Base-by-base conservation (phyloP, 2,329 filamentous ascomycete species). In the Ophiostoma sp. region DNA sequence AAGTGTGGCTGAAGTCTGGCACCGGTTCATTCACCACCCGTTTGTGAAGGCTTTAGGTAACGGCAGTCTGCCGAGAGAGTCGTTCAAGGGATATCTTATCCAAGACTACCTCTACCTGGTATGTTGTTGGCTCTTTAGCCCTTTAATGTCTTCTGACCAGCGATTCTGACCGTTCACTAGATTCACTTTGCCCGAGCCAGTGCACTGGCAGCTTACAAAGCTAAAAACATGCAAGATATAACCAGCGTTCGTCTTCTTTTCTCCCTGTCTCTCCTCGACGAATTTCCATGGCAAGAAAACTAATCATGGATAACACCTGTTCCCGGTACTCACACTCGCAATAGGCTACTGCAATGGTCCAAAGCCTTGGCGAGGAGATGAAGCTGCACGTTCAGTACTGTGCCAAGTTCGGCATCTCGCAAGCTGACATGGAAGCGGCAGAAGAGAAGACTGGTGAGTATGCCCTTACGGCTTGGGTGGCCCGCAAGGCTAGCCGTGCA, bases 101-200 rank as follows among this genome's bases (percentile, higher is more conserved):
- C 94, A 98, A 74, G 94, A 98, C 75, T 97, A 97, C 74, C 82
- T 97, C 4, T 98, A 95, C 75, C 80, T 97, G 60, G 90, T 95
- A 74, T 58, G 82, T 65, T 5, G 2, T 5, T 6, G 12, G 38
- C 40, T 62, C 16, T 11, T 18, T 58, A 0, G 4, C 52, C 47
- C 71, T 14, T 40, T 9, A n/a, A 12, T 36, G 2, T 12, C 38
- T 14, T 41, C 36, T n/a, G 16, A 12, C 12, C 6, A 36, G n/a
- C 14, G 45, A 2, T 41, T 64, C 58, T 67, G 38, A 67, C 60
- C 4, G 2, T 42, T n/a, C 16, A 27, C 16, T 9, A 93, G 89
- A 84, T 90, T 64, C 93, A 97, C 75, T 98, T 97, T 78, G 88
- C 93, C 1, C 84, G 94, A 72, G 93, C 93, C 63, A 94, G 93